Evolutionary conservation across 2,329 filamentous ascomycete genomes (phyloP), one percentile per base, ranked within the genome.

Genomic region (Diaporthe helianthi): DNA sequence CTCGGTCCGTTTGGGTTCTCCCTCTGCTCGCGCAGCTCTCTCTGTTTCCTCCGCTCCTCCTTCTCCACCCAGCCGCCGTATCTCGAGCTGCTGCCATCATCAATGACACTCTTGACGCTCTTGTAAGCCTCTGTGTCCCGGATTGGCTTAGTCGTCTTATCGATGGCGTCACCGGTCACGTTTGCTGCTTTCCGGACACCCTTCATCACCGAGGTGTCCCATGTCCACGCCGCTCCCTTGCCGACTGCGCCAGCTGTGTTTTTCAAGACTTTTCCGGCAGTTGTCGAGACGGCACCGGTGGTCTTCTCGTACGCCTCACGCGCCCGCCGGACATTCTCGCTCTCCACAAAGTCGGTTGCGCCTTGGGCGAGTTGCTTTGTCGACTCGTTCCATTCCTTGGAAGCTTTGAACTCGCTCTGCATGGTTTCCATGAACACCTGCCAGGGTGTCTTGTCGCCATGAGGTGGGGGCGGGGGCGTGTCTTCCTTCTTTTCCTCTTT

Each of bases 401-500:
- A 98, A 65, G 93, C 92, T 80, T 98, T 94, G 83, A 99, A 97
- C 81, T 99, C 96, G 69, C 86, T 87, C 79, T 93, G 89, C 81
- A 99, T 89, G n/a, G 96, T 99, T 78, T 99, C 96, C 77, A 93
- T 93, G 83, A 99, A 99, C 38, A 99, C 96, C 79, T 98, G 93
- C 94, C 96, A 98, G 66, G 96, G 96, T 3, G 95, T 96, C 85
- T 99, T 99, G 83, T 97, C 94, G 71, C 96, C 96, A 78, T 99
- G 96, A 24, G 94, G 95, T n/a, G 96, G 95, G 17, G 94, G 95
- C 26, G 95, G 93, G 15, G 94, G 91, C 33, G 88, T 80, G 71
- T 93, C 89, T 75, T 93, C 88, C 78, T 90, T 86, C 78, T 90
- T 86, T 77, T 88, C 82, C 71, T 86, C 80, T 72, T 89, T 83